Percentiles rank a stretch among this genome's conserved stretches.
These are phyloP conservation scores for Moesziomyces sp. DNA, from an alignment of 1,284 basidiomycete species.

Conservation along the genomic window DNA sequence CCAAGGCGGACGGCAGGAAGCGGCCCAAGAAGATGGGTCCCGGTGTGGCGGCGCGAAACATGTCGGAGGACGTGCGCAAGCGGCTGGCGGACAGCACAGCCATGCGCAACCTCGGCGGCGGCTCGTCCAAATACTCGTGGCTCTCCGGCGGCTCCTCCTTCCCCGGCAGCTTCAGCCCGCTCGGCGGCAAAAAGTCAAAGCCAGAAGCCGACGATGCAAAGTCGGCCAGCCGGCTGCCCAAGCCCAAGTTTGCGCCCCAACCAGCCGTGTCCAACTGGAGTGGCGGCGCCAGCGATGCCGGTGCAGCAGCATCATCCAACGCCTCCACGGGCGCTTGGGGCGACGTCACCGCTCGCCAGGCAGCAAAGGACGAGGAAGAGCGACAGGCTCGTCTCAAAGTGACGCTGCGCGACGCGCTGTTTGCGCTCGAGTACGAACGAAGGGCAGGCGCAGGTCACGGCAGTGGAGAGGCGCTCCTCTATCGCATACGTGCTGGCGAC, in stretches of 20 bases:
- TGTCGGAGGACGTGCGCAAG: conserved; percentile 65
- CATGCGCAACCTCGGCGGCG: conserved; percentile 60
- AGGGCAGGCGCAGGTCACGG: conserved; percentile 34
- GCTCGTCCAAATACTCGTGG: conserved; percentile 57
- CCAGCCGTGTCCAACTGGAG: conserved; percentile 32
- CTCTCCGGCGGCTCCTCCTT: conserved; percentile 33
- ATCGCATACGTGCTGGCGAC: conserved; percentile 30
- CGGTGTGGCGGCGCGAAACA: conserved; percentile 57
- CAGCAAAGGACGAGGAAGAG: conserved; percentile 61
- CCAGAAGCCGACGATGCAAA: conserved; percentile 23
- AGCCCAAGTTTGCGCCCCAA: conserved; percentile 62
- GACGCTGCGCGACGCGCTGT: conserved; percentile 60
- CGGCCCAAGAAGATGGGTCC: conserved; percentile 54
- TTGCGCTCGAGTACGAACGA: conserved; percentile 59
- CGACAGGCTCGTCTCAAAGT: conserved; percentile 54
- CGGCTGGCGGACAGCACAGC: conserved; percentile 65
- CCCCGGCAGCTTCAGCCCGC: conserved; percentile 28
- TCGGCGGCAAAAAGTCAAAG: conserved; percentile 40
- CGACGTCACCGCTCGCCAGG: conserved; percentile 61
- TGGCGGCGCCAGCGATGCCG: conserved; percentile 13
- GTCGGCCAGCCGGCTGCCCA: conserved; percentile 45
- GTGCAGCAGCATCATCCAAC: conserved; percentile 3
- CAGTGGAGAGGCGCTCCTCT: conserved; percentile 43
- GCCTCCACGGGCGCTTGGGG: conserved; percentile 59
- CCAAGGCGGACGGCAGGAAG: conserved; percentile 38